Evolutionary conservation across 805 yeast genomes (phyloP).

Genomic region (Kodamaea sagamina): DNA sequence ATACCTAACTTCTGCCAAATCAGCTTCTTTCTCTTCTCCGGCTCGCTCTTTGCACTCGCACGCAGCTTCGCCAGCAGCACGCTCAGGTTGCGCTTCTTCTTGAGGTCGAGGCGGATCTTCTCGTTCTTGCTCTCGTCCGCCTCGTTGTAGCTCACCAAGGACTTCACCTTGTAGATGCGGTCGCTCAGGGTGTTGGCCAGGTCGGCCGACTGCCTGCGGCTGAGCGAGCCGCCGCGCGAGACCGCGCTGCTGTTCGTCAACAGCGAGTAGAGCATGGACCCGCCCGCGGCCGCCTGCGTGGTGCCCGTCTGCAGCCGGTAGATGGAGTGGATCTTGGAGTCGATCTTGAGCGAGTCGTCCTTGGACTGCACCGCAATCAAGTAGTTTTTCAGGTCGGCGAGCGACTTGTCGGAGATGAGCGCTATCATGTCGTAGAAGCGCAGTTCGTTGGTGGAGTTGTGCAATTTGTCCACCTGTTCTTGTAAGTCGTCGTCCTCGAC

Average conservation of each 20-base stretch:
- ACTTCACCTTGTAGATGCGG: constrained; percentile 41
- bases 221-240: constrained; percentile 14
- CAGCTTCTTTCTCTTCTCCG: constrained; percentile 12
- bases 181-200: constrained; percentile 17
- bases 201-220: constrained; percentile 12
- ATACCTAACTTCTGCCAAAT: constrained; percentile 19
- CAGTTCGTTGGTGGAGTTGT: constrained; percentile 10
- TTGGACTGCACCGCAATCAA: constrained; percentile 23
- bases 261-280: constrained; percentile 5
- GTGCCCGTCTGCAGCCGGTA: constrained; percentile 27
- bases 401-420: constrained; percentile 29
- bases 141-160: constrained; percentile 37
- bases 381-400: constrained; percentile 29
- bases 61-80: constrained; percentile 12
- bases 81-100: constrained; percentile 14
- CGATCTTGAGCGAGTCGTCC: constrained; percentile 25
- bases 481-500: constrained; percentile 5
- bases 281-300: background rate
- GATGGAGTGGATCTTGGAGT: constrained; percentile 38
- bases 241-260: constrained; percentile 1
- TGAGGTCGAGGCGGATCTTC: constrained; percentile 13
- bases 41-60: constrained; percentile 6
- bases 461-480: constrained; percentile 3
- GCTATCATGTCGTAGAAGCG: constrained; percentile 21
- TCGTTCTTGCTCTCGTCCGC: constrained; percentile 27